These are phyloP conservation scores for Pisolithus orientalis DNA, from an alignment of 768 basidiomycete species.

Conservation along the genomic window DNA sequence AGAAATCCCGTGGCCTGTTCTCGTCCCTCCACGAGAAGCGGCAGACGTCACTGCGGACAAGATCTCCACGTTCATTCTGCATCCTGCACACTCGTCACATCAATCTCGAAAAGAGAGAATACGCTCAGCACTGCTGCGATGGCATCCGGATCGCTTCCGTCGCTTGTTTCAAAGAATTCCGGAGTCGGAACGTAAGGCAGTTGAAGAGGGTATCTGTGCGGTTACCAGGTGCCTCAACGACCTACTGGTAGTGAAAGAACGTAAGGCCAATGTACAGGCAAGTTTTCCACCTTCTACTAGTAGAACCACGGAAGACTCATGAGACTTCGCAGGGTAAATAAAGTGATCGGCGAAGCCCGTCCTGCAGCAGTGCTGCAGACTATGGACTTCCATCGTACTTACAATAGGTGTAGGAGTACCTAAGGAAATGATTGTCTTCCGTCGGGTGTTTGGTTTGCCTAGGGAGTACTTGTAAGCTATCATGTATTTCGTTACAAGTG, in stretches of 20 bases:
- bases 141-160: conserved; percentile 79
- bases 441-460: no score
- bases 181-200: conserved; percentile 42
- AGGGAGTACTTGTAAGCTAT: no score
- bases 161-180: conserved; percentile 47
- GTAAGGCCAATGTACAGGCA: conserved; percentile 13
- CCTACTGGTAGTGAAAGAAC: conserved; percentile 39
- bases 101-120: conserved; percentile 61
- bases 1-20: conserved; percentile 68
- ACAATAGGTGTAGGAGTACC: no score
- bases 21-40: conserved; percentile 32
- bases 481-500: no score
- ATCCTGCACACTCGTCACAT: conserved; percentile 53
- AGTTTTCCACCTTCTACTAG: conserved; percentile 4
- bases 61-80: conserved; percentile 58
- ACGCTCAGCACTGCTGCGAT: conserved; percentile 59
- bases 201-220: conserved; percentile 60
- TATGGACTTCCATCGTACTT: no score
- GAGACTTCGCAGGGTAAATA: no score
- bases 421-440: no score
- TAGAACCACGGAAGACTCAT: no score
- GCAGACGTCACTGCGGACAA: conserved; percentile 49
- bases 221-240: conserved; percentile 67
- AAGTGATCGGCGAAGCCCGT: no score
- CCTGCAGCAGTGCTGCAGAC: no score